phyloP scores from a whole-genome alignment of 371 early-diverging fungal genomes.

The Mycotypha africana region DNA sequence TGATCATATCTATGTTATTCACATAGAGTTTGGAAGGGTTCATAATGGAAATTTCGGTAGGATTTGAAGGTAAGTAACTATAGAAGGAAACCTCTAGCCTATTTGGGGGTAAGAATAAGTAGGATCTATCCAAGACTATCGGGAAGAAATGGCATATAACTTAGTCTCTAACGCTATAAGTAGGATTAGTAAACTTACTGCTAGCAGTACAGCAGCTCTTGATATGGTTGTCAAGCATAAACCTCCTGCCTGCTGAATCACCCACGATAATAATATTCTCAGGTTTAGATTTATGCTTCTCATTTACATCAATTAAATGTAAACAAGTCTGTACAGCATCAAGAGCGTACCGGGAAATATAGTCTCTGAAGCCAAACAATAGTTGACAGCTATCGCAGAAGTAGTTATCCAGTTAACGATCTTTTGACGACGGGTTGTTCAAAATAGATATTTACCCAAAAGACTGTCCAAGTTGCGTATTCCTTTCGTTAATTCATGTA shows the following conservation, averaged over 20 bases:
- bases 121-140: conserved; percentile 42
- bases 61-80: conserved; percentile 28
- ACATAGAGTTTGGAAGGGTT: no score
- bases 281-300: conserved; percentile 36
- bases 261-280: conserved; percentile 71
- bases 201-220: conserved; percentile 32
- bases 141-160: no score
- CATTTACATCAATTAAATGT: conserved; percentile 52
- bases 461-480: no score
- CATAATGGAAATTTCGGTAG: no score
- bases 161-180: not conserved
- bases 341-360: conserved; percentile 74
- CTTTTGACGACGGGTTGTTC: no score
- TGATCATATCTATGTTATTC: no score
- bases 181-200: conserved; percentile 13
- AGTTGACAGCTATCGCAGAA: conserved; percentile 55
- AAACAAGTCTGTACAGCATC: conserved; percentile 71
- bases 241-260: conserved; percentile 76
- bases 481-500: no score
- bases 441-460: no score
- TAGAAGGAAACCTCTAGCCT: conserved; percentile 24
- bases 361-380: conserved; percentile 73
- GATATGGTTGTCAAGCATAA: conserved; percentile 42
- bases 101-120: conserved; percentile 32
- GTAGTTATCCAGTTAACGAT: no score